These are phyloP conservation scores for Stemphylium lycopersici DNA, from an alignment of 2,329 filamentous ascomycete species.

Conservation along the genomic window DNA sequence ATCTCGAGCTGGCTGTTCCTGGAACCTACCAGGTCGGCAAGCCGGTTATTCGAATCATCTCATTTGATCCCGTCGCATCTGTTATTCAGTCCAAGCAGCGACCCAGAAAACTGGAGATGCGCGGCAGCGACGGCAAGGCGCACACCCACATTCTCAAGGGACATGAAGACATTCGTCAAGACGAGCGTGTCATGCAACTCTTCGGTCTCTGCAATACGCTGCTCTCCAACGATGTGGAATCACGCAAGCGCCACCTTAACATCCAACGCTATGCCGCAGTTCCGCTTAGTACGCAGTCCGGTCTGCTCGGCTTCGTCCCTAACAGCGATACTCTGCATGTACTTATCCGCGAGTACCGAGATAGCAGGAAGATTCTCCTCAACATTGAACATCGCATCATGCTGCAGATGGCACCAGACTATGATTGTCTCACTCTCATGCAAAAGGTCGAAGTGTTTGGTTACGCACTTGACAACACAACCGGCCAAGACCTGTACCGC, in stretches of 20 bases:
- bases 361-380: constrained; percentile 93
- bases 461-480: constrained; percentile 98
- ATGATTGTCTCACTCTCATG: constrained; percentile 98
- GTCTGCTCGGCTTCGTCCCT: constrained; percentile 92
- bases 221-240: constrained; percentile 90
- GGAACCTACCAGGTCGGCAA: constrained; percentile 86
- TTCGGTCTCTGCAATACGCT: constrained; percentile 98
- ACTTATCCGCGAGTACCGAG: constrained; percentile 95
- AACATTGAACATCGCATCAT: constrained; percentile 99
- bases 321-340: constrained; percentile 98
- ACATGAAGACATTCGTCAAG: constrained; percentile 98
- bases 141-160: constrained; percentile 95
- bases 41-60: constrained; percentile 81
- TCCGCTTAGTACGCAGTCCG: constrained; percentile 93
- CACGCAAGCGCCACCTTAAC: constrained; percentile 94
- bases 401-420: constrained; percentile 99
- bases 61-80: constrained; percentile 86
- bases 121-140: constrained; percentile 83
- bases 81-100: constrained; percentile 98
- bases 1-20: constrained; percentile 92
- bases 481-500: constrained; percentile 95
- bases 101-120: constrained; percentile 84
- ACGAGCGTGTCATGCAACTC: constrained; percentile 99
- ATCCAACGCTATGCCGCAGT: constrained; percentile 98
- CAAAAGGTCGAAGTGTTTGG: constrained; percentile 99